Evolutionary conservation across 306 rosid species (phyloP).

Genomic region (Sophora flavescens): DNA sequence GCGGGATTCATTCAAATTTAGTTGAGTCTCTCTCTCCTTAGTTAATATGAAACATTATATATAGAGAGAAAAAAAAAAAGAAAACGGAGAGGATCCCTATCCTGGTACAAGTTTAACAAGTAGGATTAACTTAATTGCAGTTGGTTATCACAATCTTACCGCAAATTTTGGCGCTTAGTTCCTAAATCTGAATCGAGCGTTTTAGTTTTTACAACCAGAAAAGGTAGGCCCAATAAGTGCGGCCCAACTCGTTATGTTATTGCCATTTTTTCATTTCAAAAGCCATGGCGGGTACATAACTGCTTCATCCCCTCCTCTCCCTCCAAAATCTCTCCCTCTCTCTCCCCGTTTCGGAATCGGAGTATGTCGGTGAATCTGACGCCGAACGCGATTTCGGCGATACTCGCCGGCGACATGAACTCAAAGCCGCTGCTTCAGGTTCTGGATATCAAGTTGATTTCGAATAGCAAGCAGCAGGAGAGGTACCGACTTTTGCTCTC

Average conservation of each 20-base stretch:
- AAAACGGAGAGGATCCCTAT: too few relatives aligned
- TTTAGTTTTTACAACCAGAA: too few relatives aligned
- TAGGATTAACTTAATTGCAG: too few relatives aligned
- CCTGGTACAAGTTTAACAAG: too few relatives aligned
- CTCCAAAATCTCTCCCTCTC: neutral
- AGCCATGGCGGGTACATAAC: neutral
- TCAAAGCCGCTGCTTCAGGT: conserved; percentile 89
- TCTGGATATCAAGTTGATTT: conserved; percentile 61
- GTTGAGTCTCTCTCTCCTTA: too few relatives aligned
- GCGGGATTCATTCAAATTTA: too few relatives aligned
- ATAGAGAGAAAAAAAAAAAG: too few relatives aligned
- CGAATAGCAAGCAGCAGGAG: conserved; percentile 56
- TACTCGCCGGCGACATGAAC: conserved; percentile 74
- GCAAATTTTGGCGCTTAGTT: too few relatives aligned
- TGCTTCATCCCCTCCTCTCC: neutral
- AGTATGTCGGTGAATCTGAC: conserved; percentile 86
- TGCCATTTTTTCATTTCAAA: conserved; percentile 26
- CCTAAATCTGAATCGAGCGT: too few relatives aligned
- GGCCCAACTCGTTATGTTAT: neutral
- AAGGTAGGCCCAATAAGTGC: neutral
- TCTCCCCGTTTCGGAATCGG: neutral
- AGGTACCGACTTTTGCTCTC: conserved; percentile 79
- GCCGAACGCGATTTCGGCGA: conserved; percentile 75
- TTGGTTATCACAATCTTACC: too few relatives aligned
- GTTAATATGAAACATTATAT: too few relatives aligned